Conservation (phyloP, 345 rosid species). For the Ricinus communis region DNA sequence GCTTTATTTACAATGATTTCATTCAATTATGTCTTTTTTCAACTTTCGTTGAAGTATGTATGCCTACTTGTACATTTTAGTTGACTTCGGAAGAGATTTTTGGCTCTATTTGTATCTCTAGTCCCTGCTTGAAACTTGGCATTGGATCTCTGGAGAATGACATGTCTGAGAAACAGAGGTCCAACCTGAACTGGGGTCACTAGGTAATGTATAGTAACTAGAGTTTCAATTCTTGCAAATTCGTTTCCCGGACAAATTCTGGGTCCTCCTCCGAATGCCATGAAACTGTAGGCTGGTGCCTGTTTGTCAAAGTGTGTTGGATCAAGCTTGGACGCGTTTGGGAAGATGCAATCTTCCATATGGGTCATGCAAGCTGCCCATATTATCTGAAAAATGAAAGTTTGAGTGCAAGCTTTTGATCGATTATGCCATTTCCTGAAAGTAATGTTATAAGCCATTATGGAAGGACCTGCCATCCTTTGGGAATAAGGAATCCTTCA, state of each 20-base stretch:
- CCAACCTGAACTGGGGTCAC: constrained; percentile 32
- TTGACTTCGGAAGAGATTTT: background rate
- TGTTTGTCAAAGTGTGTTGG: constrained; percentile 33
- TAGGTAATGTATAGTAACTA: constrained; percentile 25
- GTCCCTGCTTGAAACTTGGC: constrained; percentile 22
- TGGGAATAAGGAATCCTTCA: constrained; percentile 34
- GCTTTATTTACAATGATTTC: no score
- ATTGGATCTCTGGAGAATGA: constrained; percentile 20
- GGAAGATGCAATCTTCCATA: constrained; percentile 34
- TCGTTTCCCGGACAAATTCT: constrained; percentile 36
- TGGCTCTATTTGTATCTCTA: constrained; percentile 20
- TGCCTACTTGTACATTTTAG: no score
- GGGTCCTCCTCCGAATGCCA: constrained; percentile 27
- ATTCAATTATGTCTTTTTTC: no score
- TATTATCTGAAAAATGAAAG: constrained; percentile 20
- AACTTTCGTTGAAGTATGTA: no score
- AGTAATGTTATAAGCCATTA: no score
- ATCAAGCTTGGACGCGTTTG: constrained; percentile 30
- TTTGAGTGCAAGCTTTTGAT: background rate
- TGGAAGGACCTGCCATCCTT: constrained; percentile 37
- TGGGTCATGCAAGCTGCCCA: constrained; percentile 34
- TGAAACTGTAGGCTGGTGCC: constrained; percentile 29
- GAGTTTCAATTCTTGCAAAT: constrained; percentile 38
- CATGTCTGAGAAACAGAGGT: constrained; percentile 3
- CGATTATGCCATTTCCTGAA: background rate